phyloP scores from a whole-genome alignment of 1,139 yeast species.

The Taphrina betulina region DNA sequence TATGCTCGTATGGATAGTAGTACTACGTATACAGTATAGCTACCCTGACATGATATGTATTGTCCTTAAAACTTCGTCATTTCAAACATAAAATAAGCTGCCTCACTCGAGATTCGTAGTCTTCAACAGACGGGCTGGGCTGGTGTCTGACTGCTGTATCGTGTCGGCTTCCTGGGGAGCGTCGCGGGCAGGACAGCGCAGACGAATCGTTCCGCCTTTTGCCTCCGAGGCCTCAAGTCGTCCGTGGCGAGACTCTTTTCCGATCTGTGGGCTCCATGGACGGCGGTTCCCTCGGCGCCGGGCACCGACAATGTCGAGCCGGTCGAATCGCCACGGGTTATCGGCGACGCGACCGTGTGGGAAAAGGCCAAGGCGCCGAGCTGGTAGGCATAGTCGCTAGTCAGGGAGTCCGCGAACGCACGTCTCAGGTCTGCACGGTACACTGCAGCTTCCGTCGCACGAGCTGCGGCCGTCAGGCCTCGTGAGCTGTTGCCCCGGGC shows the following conservation, averaged over 20 bases:
- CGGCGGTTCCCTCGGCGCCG: background rate
- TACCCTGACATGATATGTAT: no score
- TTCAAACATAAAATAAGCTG: no score
- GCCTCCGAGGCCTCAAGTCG: no score
- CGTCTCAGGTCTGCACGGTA: background rate
- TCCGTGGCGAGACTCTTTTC: background rate
- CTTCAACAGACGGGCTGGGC: no score
- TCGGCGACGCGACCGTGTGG: background rate
- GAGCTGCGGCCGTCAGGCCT: background rate
- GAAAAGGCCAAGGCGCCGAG: no score
- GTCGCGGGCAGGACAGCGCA: constrained; percentile 22
- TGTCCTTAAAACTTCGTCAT: no score
- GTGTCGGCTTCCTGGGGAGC: no score
- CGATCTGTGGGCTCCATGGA: background rate
- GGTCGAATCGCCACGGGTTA: background rate
- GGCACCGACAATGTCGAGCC: background rate
- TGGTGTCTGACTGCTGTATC: no score
- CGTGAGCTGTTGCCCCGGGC: background rate
- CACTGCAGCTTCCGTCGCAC: background rate
- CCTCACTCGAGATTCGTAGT: no score
- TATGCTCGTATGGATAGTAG: no score
- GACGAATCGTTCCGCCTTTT: constrained; percentile 10
- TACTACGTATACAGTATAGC: no score
- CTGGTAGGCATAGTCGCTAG: no score
- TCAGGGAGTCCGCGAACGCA: background rate